phyloP scores from a whole-genome alignment of 73 alveolate genomes.

The Paramecium sexaurelia region DNA sequence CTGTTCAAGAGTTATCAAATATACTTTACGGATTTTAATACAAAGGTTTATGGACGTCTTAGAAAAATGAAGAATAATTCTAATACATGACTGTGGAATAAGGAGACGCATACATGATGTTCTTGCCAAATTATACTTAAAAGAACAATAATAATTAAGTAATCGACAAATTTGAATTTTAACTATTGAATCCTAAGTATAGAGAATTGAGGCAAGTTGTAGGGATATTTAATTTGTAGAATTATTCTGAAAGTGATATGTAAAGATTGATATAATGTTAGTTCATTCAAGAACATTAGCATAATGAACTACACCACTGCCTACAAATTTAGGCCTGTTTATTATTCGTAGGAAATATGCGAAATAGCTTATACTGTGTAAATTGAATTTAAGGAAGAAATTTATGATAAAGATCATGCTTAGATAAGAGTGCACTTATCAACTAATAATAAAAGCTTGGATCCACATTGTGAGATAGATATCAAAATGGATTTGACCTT shows the following conservation, averaged over 20 bases:
- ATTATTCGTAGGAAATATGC: neutral
- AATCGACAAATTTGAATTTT: neutral
- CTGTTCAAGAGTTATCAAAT: neutral
- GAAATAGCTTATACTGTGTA: neutral
- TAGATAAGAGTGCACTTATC: neutral
- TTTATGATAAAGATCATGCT: neutral
- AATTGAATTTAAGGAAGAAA: neutral
- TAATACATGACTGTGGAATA: neutral
- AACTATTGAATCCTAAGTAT: conserved; percentile 6
- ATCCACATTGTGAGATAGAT: neutral
- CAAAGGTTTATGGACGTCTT: conserved; percentile 1
- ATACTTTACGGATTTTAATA: neutral
- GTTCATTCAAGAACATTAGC: neutral
- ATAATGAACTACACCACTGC: neutral
- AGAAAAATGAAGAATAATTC: neutral
- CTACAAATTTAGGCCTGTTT: neutral
- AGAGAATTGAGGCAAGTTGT: conserved; percentile 14
- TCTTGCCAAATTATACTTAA: neutral
- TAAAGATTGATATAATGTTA: neutral
- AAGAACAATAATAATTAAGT: neutral
- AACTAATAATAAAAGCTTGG: neutral
- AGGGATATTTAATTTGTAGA: neutral
- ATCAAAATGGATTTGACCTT: neutral
- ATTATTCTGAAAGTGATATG: neutral
- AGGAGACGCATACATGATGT: conserved; percentile 42